Conservation (phyloP, 2,329 filamentous ascomycete genomes). For the Cercospora sojina region DNA sequence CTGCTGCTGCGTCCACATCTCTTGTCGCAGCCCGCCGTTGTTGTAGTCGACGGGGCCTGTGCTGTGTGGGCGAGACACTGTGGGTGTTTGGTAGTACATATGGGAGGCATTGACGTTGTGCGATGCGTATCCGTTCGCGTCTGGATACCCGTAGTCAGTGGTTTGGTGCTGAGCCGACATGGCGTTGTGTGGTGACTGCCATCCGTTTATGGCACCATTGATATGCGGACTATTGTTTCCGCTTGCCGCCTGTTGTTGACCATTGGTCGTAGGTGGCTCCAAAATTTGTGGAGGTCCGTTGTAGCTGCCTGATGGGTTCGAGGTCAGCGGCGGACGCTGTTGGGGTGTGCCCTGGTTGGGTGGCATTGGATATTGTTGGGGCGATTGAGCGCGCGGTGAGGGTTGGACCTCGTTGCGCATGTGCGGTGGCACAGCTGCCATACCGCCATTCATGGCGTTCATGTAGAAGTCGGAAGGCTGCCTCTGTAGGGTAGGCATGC, state of each 20-base stretch:
- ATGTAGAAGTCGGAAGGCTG: conserved; percentile 73
- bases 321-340: conserved; percentile 66
- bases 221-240: conserved; percentile 86
- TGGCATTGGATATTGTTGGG: conserved; percentile 58
- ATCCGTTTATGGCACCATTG: conserved; percentile 63
- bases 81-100: conserved; percentile 71
- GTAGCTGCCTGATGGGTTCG: conserved; percentile 71
- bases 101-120: conserved; percentile 60
- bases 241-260: conserved; percentile 71
- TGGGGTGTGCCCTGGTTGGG: conserved; percentile 50
- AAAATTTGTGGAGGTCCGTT: conserved; percentile 74
- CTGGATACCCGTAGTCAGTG: conserved; percentile 77
- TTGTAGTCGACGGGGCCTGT: conserved; percentile 64
- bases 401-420: conserved; percentile 73
- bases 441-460: conserved; percentile 62
- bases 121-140: conserved; percentile 40
- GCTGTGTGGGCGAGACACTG: conserved; percentile 69
- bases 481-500: conserved; percentile 64
- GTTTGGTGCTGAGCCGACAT: conserved; percentile 68
- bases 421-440: conserved; percentile 67
- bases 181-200: conserved; percentile 79
- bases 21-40: conserved; percentile 44
- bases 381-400: conserved; percentile 63
- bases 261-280: conserved; percentile 75
- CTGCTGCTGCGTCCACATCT: conserved; percentile 54